Percentiles rank a stretch among this genome's conserved stretches.
Conservation (phyloP, 176 grass and related monocot species). For the Stipa capillata region DNA sequence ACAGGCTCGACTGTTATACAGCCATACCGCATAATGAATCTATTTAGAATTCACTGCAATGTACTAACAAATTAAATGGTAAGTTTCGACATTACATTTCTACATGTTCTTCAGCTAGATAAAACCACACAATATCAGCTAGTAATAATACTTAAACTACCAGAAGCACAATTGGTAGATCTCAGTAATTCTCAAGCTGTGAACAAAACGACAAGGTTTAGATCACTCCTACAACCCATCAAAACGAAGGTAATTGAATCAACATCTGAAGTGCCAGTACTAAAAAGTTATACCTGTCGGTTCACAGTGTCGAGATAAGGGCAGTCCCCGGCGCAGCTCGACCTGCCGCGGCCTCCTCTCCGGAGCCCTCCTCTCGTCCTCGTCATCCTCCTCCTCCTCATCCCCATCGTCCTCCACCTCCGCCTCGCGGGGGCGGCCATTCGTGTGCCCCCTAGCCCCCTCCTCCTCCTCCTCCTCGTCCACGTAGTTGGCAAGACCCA, state of each 20-base stretch:
- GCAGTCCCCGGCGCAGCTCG: slow-evolving; percentile 62
- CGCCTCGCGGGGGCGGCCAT: not conserved
- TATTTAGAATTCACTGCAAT: not conserved
- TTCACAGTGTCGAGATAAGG: slow-evolving; percentile 96
- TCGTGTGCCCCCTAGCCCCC: not conserved
- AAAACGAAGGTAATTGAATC: not conserved
- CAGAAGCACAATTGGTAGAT: not conserved
- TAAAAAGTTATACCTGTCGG: slow-evolving; percentile 44
- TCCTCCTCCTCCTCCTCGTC: slow-evolving; percentile 58
- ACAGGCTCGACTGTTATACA: not conserved
- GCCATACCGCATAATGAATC: not conserved
- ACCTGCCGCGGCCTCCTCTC: slow-evolving; percentile 61
- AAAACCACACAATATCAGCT: not conserved
- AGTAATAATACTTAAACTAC: not conserved
- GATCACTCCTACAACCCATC: not conserved
- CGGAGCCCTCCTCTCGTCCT: slow-evolving; percentile 29
- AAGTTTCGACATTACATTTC: not conserved
- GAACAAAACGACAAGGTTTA: not conserved
- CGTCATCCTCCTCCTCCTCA: slow-evolving; percentile 8
- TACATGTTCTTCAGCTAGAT: not conserved
- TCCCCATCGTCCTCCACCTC: no score
- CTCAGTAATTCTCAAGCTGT: not conserved
- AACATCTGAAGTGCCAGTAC: not conserved
- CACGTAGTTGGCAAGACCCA: slow-evolving; percentile 50
- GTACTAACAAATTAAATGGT: not conserved